phyloP scores from a whole-genome alignment of 176 grass and related monocot genomes.

The Zea luxurians region DNA sequence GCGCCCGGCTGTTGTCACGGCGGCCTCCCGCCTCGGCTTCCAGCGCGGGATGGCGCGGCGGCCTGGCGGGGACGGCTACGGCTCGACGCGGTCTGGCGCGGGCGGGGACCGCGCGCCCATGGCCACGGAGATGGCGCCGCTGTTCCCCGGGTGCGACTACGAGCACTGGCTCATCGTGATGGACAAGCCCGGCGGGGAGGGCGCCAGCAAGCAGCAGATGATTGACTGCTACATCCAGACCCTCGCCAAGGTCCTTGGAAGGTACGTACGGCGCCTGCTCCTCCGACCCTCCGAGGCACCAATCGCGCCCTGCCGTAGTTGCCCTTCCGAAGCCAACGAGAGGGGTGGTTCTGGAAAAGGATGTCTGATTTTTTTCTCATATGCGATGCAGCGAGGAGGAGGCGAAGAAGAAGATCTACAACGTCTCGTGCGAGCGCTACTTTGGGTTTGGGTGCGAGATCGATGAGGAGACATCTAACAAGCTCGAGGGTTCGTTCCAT shows the following conservation, averaged over 20 bases:
- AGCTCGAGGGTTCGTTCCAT: constrained; percentile 65
- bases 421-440: constrained; percentile 78
- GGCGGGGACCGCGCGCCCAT: constrained; percentile 48
- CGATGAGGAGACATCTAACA: constrained; percentile 94
- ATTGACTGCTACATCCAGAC: constrained; percentile 78
- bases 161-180: constrained; percentile 90
- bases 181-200: constrained; percentile 70
- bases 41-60: constrained; percentile 52
- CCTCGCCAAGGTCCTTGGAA: constrained; percentile 70
- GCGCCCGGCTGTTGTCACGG: constrained; percentile 29
- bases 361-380: not conserved
- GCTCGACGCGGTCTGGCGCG: constrained; percentile 11
- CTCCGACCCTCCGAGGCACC: not conserved
- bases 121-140: constrained; percentile 59
- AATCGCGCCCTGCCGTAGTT: not conserved
- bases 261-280: constrained; percentile 35
- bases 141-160: constrained; percentile 82
- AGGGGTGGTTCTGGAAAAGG: not conserved
- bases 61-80: constrained; percentile 46
- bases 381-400: constrained; percentile 61
- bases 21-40: constrained; percentile 41
- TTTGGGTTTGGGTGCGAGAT: constrained; percentile 89
- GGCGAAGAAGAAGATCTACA: constrained; percentile 92
- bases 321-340: not conserved
- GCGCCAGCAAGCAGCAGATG: constrained; percentile 77